phyloP scores from a whole-genome alignment of 345 rosid genomes.

The Dipteronia sinensis region DNA sequence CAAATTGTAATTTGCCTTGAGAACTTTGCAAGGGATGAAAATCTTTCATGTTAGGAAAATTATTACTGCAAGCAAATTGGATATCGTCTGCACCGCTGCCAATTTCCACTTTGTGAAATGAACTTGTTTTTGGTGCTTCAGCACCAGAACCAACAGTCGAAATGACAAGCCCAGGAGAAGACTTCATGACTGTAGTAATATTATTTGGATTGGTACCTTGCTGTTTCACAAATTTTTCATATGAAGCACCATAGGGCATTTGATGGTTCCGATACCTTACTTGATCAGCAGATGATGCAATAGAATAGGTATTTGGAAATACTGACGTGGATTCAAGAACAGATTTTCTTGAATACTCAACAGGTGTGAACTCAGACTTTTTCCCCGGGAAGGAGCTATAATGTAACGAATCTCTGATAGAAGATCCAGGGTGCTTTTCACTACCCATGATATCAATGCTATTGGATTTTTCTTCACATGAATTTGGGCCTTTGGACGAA shows the following conservation, averaged over 20 bases:
- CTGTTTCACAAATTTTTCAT: constrained; percentile 29
- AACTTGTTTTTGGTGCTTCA: constrained; percentile 17
- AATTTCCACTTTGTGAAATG: constrained; percentile 16
- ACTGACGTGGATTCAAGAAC: constrained; percentile 35
- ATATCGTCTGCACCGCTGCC: constrained; percentile 16
- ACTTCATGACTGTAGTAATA: constrained; percentile 10
- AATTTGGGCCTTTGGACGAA: constrained; percentile 34
- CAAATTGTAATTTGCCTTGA: constrained; percentile 34
- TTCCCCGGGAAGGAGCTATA: constrained; percentile 36
- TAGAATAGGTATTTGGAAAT: constrained; percentile 36
- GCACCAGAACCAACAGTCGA: constrained; percentile 22
- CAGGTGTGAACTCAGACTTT: constrained; percentile 32
- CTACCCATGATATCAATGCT: constrained; percentile 28
- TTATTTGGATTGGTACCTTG: constrained; percentile 24
- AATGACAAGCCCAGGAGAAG: constrained; percentile 32
- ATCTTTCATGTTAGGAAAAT: constrained; percentile 31
- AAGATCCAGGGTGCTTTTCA: constrained; percentile 37
- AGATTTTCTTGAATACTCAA: constrained; percentile 35
- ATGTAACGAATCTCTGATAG: constrained; percentile 26
- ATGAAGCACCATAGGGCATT: constrained; percentile 26
- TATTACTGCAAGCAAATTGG: constrained; percentile 21
- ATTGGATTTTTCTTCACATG: constrained; percentile 34
- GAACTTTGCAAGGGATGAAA: constrained; percentile 29
- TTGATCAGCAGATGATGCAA: constrained; percentile 33
- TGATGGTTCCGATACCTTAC: constrained; percentile 33